Evolutionary conservation across 2,329 filamentous ascomycete species (phyloP).

Genomic region (Lachnellula willkommii): DNA sequence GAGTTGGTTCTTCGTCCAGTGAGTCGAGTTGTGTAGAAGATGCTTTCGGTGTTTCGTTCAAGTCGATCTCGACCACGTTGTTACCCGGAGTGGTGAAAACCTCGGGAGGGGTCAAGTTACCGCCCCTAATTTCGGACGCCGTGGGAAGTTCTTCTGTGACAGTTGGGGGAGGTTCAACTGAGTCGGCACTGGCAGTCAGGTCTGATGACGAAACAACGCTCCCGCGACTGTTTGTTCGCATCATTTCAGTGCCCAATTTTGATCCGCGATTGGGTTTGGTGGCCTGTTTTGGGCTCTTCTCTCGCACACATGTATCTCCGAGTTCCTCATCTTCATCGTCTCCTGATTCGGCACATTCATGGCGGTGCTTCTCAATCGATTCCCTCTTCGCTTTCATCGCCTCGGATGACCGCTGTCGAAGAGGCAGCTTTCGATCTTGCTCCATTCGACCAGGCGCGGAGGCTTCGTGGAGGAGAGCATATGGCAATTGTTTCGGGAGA

Average conservation of each 20-base stretch:
- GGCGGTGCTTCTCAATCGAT: slow-evolving; percentile 64
- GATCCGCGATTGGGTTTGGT: slow-evolving; percentile 64
- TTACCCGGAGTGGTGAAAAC: slow-evolving; percentile 18
- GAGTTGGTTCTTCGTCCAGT: slow-evolving; percentile 27
- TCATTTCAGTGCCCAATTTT: slow-evolving; percentile 94
- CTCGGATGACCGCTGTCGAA: slow-evolving; percentile 63
- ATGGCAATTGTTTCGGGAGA: slow-evolving; percentile 40
- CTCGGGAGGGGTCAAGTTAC: slow-evolving; percentile 27
- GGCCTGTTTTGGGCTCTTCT: slow-evolving; percentile 45
- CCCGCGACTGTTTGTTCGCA: slow-evolving; percentile 91
- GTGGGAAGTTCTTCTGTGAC: slow-evolving; percentile 23
- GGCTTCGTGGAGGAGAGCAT: slow-evolving; percentile 52
- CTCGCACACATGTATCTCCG: slow-evolving; percentile 45
- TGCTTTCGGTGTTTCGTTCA: slow-evolving; percentile 27
- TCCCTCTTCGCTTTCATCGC: slow-evolving; percentile 70
- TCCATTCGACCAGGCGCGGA: slow-evolving; percentile 62
- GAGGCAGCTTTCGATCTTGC: slow-evolving; percentile 29
- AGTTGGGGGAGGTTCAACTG: slow-evolving; percentile 25
- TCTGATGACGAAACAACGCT: slow-evolving; percentile 50
- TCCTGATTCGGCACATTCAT: slow-evolving; percentile 78
- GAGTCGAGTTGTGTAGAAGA: slow-evolving; percentile 14
- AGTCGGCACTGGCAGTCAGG: slow-evolving; percentile 19
- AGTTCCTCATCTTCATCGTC: slow-evolving; percentile 95
- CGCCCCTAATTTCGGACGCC: slow-evolving; percentile 23
- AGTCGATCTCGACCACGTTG: slow-evolving; percentile 21